phyloP scores from a whole-genome alignment of 306 rosid species.

The Medicago ruthenica region DNA sequence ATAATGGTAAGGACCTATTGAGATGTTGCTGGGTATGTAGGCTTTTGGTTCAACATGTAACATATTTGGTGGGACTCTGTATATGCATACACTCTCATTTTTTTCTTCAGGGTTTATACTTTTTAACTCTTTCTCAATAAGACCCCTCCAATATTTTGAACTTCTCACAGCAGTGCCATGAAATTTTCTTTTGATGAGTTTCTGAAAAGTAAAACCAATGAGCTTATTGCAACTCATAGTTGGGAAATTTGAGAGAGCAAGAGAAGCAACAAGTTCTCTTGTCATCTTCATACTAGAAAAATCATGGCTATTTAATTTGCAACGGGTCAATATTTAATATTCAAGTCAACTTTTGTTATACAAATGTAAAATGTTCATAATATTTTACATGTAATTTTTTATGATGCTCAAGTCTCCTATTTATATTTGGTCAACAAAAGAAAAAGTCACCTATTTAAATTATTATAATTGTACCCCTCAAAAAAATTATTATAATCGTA shows the following conservation, averaged over 20 bases:
- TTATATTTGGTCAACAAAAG: too few relatives aligned
- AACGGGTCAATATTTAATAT: background rate
- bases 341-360: conserved; percentile 16
- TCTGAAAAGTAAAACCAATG: conserved; percentile 7
- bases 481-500: too few relatives aligned
- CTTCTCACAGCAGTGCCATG: conserved; percentile 1
- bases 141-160: conserved; percentile 35
- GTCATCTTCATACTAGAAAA: background rate
- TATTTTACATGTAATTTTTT: too few relatives aligned
- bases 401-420: too few relatives aligned
- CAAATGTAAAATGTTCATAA: background rate
- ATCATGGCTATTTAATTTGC: background rate
- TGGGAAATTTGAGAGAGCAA: background rate
- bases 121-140: conserved; percentile 36
- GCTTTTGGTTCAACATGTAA: conserved; percentile 30
- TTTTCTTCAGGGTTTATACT: background rate
- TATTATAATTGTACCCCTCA: too few relatives aligned
- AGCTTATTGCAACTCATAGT: conserved; percentile 25
- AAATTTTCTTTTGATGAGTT: conserved; percentile 7
- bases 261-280: background rate
- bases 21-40: conserved; percentile 43
- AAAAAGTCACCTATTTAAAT: too few relatives aligned
- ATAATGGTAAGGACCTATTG: conserved; percentile 50
- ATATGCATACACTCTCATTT: conserved; percentile 37
- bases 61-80: conserved; percentile 32